These are phyloP conservation scores for Eucalyptus cladocalyx DNA, from an alignment of 345 rosid genomes.

Conservation along the genomic window DNA sequence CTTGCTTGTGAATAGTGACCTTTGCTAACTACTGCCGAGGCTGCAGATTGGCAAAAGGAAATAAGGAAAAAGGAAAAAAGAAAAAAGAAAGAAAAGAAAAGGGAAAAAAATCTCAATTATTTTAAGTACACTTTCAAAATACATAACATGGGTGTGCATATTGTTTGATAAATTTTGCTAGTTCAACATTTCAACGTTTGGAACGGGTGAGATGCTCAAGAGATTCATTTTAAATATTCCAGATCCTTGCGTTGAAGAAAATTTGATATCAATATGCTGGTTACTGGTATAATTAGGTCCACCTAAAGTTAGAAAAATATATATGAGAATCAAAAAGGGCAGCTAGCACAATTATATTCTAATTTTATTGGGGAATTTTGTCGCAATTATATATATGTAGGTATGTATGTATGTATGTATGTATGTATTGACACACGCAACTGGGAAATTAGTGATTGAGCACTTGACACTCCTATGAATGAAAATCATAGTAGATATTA, in stretches of 20 bases:
- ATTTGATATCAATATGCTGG: background rate
- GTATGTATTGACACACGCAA: no score
- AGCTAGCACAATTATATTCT: no score
- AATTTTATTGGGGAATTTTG: background rate
- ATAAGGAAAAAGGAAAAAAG: no score
- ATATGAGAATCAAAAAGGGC: no score
- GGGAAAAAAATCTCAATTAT: no score
- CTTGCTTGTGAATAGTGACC: background rate
- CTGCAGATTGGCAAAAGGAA: no score
- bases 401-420: no score
- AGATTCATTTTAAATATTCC: background rate
- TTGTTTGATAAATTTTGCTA: background rate
- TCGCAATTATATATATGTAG: no score
- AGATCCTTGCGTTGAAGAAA: background rate
- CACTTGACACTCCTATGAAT: background rate
- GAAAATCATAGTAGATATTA: background rate
- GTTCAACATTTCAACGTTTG: background rate
- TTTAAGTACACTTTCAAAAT: background rate
- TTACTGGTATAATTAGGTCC: background rate
- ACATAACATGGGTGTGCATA: background rate
- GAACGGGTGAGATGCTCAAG: background rate
- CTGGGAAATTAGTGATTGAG: background rate
- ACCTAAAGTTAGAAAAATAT: background rate
- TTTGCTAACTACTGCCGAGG: rapidly evolving
- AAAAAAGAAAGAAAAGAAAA: no score